phyloP scores from a whole-genome alignment of 176 grass and related monocot species.

The Triticum urartu region DNA sequence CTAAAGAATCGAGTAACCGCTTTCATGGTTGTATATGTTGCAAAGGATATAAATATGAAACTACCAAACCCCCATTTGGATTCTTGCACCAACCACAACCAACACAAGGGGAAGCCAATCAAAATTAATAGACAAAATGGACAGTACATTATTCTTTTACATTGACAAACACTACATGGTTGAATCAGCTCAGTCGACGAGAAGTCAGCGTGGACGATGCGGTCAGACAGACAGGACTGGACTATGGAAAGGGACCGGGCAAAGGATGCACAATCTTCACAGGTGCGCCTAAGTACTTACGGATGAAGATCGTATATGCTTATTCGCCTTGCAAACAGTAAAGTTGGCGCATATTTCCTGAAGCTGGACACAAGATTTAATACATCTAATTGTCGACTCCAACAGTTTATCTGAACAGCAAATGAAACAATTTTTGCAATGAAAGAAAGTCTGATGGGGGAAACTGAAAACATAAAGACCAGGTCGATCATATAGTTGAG shows the following conservation, averaged over 20 bases:
- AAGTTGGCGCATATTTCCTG: slow-evolving; percentile 79
- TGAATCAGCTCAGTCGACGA: background rate
- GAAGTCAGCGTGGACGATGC: slow-evolving; percentile 13
- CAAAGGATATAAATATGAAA: slow-evolving; percentile 2
- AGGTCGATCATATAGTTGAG: background rate
- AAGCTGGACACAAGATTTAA: slow-evolving; percentile 50
- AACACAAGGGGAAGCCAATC: background rate
- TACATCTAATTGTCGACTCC: background rate
- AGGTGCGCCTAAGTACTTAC: background rate
- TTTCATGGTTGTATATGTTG: background rate
- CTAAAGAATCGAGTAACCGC: background rate
- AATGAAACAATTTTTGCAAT: background rate
- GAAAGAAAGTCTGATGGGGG: background rate
- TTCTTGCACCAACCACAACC: slow-evolving; percentile 3
- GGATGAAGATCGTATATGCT: background rate
- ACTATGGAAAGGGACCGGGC: background rate
- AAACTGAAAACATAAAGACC: background rate
- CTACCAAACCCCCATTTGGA: background rate
- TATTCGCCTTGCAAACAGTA: slow-evolving; percentile 62
- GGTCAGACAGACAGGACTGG: background rate
- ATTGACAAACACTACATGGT: slow-evolving; percentile 19
- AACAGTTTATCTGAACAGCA: background rate
- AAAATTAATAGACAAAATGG: slow-evolving; percentile 35
- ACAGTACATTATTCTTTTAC: slow-evolving; percentile 21
- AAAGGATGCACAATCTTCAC: slow-evolving; percentile 25